A percentile compares a stretch with the other conserved stretches of the same genome.
Evolutionary conservation across 1,284 basidiomycete species (phyloP).

Genomic region (Sutorius eximius): DNA sequence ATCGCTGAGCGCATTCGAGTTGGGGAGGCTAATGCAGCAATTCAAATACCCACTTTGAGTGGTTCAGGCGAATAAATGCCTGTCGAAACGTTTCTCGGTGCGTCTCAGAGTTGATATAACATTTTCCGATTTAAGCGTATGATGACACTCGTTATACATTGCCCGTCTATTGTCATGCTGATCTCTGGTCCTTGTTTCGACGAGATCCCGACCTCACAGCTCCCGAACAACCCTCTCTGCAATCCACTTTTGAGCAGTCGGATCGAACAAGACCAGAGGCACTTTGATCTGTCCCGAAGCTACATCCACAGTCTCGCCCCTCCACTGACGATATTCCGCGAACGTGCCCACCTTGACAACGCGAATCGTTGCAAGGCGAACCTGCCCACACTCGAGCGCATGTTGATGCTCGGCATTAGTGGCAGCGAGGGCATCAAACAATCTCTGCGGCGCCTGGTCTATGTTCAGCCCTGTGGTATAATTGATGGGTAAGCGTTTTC

Average conservation of each 20-base stretch:
- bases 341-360: conserved; percentile 21
- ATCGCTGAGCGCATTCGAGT: too few relatives aligned
- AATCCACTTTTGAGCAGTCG: conserved; percentile 12
- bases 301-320: not conserved
- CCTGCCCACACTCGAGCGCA: conserved; percentile 1
- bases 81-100: too few relatives aligned
- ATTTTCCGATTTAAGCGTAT: too few relatives aligned
- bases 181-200: not conserved
- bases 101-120: too few relatives aligned
- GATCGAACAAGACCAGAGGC: conserved; percentile 12
- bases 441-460: not conserved
- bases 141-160: too few relatives aligned
- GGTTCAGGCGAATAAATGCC: too few relatives aligned
- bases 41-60: not conserved
- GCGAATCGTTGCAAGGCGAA: conserved; percentile 16
- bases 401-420: not conserved
- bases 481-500: not conserved
- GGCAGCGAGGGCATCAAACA: conserved; percentile 14
- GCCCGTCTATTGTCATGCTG: not conserved
- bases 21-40: not conserved
- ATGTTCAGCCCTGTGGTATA: conserved; percentile 5
- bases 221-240: conserved; percentile 8
- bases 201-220: not conserved
- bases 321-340: conserved; percentile 19
- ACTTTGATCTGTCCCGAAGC: conserved; percentile 20